Evolutionary conservation across 1,284 basidiomycete genomes (phyloP).

Genomic region (Thelephora terrestris): DNA sequence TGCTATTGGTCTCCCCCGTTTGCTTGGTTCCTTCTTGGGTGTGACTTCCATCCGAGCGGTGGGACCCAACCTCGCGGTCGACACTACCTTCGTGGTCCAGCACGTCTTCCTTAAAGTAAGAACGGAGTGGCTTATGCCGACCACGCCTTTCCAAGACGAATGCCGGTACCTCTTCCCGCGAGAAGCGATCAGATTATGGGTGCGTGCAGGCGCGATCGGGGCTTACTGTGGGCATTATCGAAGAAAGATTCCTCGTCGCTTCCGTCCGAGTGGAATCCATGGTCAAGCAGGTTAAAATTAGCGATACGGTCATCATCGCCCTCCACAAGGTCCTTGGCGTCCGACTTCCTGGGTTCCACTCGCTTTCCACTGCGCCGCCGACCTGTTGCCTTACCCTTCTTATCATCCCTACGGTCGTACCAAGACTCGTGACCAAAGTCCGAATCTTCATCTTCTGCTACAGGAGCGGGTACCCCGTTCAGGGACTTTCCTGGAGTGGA

Average conservation of each 20-base stretch:
- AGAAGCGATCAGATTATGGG: too few relatives aligned
- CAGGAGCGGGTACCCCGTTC: neutral
- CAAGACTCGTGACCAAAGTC: neutral
- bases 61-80: neutral
- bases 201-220: too few relatives aligned
- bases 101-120: neutral
- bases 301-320: neutral
- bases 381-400: neutral
- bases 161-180: too few relatives aligned
- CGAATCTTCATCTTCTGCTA: neutral
- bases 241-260: neutral
- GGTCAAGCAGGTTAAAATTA: too few relatives aligned
- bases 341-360: neutral
- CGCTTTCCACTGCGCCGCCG: neutral
- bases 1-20: neutral
- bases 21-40: neutral
- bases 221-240: neutral
- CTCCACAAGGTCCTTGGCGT: neutral
- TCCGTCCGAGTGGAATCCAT: neutral
- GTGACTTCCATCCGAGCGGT: neutral
- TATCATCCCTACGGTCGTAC: neutral
- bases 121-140: too few relatives aligned
- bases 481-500: neutral
- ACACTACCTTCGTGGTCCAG: neutral
- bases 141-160: too few relatives aligned